These are phyloP conservation scores for Vitis hybrid DNA, from an alignment of 177 flowering plant species.

Conservation along the genomic window DNA sequence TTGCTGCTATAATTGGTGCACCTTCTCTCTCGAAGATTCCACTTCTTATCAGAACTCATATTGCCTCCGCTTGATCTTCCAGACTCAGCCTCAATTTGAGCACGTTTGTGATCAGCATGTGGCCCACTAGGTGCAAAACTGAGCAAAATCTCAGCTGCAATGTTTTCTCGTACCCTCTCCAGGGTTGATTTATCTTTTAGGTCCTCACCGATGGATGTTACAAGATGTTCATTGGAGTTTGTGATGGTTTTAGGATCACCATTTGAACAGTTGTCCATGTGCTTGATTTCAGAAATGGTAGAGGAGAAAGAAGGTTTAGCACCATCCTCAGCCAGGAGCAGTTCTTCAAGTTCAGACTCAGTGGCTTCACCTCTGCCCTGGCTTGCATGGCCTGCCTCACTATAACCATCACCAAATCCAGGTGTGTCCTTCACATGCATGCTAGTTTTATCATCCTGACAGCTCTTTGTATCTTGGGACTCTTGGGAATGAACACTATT, in stretches of 20 bases:
- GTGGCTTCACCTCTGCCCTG: not conserved
- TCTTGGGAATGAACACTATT: constrained; percentile 8
- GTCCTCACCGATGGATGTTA: constrained; percentile 4
- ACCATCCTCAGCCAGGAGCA: not conserved
- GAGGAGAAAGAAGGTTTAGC: constrained; percentile 2
- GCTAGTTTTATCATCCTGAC: constrained; percentile 1
- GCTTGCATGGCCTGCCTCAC: constrained; percentile 3
- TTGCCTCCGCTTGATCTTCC: constrained; percentile 4
- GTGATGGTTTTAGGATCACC: not conserved
- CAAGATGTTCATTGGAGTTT: constrained; percentile 2
- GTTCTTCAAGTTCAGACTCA: constrained; percentile 8
- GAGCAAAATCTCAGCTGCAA: constrained; percentile 27
- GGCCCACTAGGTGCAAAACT: constrained; percentile 19
- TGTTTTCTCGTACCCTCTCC: constrained; percentile 19
- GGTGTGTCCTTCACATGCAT: not conserved
- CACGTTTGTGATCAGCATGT: not conserved
- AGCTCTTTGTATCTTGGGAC: not conserved
- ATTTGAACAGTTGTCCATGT: not conserved
- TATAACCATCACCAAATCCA: constrained; percentile 7
- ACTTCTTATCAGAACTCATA: not conserved
- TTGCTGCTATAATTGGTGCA: constrained; percentile 5
- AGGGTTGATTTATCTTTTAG: not conserved
- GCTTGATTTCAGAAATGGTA: constrained; percentile 7
- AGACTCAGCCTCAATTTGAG: constrained; percentile 2
- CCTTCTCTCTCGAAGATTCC: constrained; percentile 10